Evolutionary conservation across 768 basidiomycete species (phyloP), one percentile per base, ranked within the genome.

Genomic region (Crepidotus variabilis): DNA sequence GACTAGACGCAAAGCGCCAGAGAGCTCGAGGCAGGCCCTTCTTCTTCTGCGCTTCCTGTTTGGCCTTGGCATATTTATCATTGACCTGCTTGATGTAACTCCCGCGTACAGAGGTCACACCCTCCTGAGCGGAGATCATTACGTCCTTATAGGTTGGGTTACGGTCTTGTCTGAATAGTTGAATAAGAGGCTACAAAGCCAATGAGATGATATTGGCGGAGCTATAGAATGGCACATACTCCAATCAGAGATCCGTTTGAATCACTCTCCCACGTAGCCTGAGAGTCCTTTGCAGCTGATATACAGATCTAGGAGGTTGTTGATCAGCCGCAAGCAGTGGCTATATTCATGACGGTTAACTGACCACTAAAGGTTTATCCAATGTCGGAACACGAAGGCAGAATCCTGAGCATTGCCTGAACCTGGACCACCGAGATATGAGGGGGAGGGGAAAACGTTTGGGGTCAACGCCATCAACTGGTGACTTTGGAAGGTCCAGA

Each of bases 261-360:
- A 8, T 36, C 7, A 24, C 8, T 18, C 20, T 58, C 52, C 6
- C 28, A 13, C 6, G 21, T 45, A 2, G 14, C 28, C 13, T 59
- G 57, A 10, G 57, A 59, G 23, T 61, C 60, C 13, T 50, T 52
- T 33, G 57, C 58, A 4, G 60, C 57, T 2, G 60, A 61, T 8
- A 61, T 56, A 39, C 57, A 61, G 20, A 59, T 48, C 60, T 61
- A 47, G 10, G 33, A 21, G 11, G 13, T 18, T 23, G 32, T 8
- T 13, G 28, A 8, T 28, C 4, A 28, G 28, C 3, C 8, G 3
- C 4, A 28, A n/a, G 21, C 8, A 18, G 14, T 39, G 45, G 24
- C 14, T 11, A 13, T 16, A 14, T 23, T 52, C 22, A 45, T 14
- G 18, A 18, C n/a, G 20, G 4, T 10, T 20, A 6, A 14, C 28